These are phyloP conservation scores for Cystofilobasidium macerans DNA, from an alignment of 768 basidiomycete species.

Conservation along the genomic window DNA sequence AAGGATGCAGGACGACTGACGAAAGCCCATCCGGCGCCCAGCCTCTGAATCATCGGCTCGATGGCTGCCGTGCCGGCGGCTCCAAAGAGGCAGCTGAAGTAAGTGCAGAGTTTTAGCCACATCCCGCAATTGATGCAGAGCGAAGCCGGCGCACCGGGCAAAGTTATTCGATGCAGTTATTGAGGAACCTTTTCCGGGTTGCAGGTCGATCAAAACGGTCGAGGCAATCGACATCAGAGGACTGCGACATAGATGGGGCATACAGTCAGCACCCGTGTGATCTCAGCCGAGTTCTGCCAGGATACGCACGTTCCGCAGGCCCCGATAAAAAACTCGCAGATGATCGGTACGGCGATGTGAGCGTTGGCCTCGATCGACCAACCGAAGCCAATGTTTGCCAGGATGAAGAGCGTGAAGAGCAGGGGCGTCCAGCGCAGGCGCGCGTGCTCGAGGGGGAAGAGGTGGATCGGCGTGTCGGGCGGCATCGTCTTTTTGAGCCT, in stretches of 20 bases:
- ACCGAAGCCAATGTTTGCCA: slow-evolving; percentile 29
- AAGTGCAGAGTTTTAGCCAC: too few species aligned
- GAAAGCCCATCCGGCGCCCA: slow-evolving; percentile 6
- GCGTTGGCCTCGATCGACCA: slow-evolving; percentile 35
- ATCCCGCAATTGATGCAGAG: too few species aligned
- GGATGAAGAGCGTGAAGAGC: neutral
- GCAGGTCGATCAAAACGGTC: slow-evolving; percentile 1
- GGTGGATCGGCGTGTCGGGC: slow-evolving; percentile 23
- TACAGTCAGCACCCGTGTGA: too few species aligned
- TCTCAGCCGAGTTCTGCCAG: too few species aligned
- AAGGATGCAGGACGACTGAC: neutral
- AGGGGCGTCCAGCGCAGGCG: slow-evolving; percentile 29
- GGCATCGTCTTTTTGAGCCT: slow-evolving; percentile 36
- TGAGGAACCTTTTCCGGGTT: neutral
- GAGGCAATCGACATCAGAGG: slow-evolving; percentile 11
- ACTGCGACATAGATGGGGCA: neutral
- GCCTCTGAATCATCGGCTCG: neutral
- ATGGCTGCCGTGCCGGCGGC: slow-evolving; percentile 4
- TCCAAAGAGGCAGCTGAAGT: neutral
- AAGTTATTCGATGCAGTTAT: slow-evolving; percentile 3
- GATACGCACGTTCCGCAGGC: neutral
- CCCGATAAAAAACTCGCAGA: slow-evolving; percentile 35
- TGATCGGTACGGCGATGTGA: slow-evolving; percentile 34
- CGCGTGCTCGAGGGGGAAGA: slow-evolving; percentile 31
- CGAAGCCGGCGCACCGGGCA: neutral